Base-by-base conservation (phyloP, 1,284 basidiomycete species). In the Ustilago curta region DNA sequence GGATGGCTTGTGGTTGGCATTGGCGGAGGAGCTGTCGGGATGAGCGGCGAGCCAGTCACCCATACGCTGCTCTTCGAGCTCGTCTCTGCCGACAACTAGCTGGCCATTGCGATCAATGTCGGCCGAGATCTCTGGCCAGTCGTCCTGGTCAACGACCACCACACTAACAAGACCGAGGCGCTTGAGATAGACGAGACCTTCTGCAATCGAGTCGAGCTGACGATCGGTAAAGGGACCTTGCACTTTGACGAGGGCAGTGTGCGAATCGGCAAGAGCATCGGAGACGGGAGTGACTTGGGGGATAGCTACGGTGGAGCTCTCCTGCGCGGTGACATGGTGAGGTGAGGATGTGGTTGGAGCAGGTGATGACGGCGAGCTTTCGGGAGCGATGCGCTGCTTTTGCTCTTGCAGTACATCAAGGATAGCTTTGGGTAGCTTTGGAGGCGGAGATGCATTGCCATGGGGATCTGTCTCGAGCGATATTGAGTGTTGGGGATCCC, bases 161-260 rank as follows among this genome's bases (percentile, higher is more conserved):
- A 99, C 94, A 71, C 92, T 92, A 74, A 97, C 92, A 18, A 99
- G 89, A 3, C 97, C 97, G 29, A 99, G 91, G 82, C 94, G 95
- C 85, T 96, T 93, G 52, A 99, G 90, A 83, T 97, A 94, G 52
- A 95, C 92, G 87, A 99, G 90, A 49, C 97, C 97, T 44, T 92
- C 90, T 31, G 93, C 91, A 75, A 99, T 93, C 83, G 94, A 95
- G 75, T 95, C 92, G 63, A 99, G 90, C 84, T 99, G 97, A 12
- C 91, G 89, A 85, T 97, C 92, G n/a, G 91, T 93, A 85, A 99
- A 99, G 0, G 97, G 97, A 3, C 96, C 94, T 85, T 99, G 97
- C 14, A 99, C 88, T 86, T 99, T 99, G 83, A 99, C 95, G 9
- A 99, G 90, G 1, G 95, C 95, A 1, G 94, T 94, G 62, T 93